Evolutionary conservation across 441 rosid genomes (phyloP), one percentile per base, ranked within the genome.

Genomic region (Gossypium schwendimanii): DNA sequence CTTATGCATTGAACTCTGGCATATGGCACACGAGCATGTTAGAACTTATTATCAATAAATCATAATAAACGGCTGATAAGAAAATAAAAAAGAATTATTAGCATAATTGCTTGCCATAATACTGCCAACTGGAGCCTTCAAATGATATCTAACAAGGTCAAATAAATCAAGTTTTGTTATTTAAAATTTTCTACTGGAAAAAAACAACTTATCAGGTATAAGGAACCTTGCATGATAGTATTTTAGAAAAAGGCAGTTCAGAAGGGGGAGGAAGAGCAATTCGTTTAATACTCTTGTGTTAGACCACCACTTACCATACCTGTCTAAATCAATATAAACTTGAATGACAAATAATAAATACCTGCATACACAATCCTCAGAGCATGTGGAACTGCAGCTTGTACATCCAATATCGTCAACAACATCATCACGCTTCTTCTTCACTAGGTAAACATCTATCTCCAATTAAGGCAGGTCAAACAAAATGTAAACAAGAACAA

Each of bases 301-400:
- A 33, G 66, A 33, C 18, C 23, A 18, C 17, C 7, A 18, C 0
- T 63, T 39, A 20, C 41, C 5, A 41, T 18, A 5, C 7, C 18
- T 0, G 15, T 66, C n/a, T 66, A 17, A 21, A 39, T 41, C 23
- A 76, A 50, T 45, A 24, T 65, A 44, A 73, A 50, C 44, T 74
- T 53, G 64, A 71, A 77, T 53, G 61, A 45, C 17, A 45, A 58
- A 50, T 15, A 10, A 69, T 31, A 53, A 24, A 47, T 74, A 92
- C 99, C 98, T 92, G 97, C 98, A 92, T 31, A 95, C 91, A 76
- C 99, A 95, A 82, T 88, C 60, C 63, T 90, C 92, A 70, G 84
- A 81, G 78, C 99, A 95, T 44, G 73, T 80, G 70, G 93, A 81
- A 67, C 84, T 85, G 85, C 98, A 95, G 74, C 78, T 87, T 57